Evolutionary conservation across 1,139 yeast species (phyloP).

Genomic region (Spencermartinsiella ligniputridi): DNA sequence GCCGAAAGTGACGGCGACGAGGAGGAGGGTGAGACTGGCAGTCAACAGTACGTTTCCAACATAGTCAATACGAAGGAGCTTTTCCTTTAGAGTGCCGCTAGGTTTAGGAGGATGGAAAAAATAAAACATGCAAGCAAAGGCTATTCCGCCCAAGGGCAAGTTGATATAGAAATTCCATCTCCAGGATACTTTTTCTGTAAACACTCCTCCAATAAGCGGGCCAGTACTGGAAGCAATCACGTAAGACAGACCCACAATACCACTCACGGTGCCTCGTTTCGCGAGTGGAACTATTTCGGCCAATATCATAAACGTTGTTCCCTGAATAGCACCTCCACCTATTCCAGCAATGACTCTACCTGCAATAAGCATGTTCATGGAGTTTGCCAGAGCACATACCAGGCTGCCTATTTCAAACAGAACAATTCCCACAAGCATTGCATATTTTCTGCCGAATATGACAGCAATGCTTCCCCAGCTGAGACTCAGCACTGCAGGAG

Average conservation of each 20-base stretch:
- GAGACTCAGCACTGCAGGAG: conserved; percentile 57
- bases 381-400: conserved; percentile 51
- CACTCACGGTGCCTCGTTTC: conserved; percentile 51
- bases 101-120: conserved; percentile 54
- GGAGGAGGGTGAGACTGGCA: conserved; percentile 40
- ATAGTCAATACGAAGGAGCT: conserved; percentile 44
- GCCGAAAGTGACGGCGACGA: conserved; percentile 51
- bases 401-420: conserved; percentile 63
- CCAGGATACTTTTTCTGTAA: conserved; percentile 58
- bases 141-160: conserved; percentile 60
- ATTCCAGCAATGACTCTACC: conserved; percentile 70
- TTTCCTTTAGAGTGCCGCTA: conserved; percentile 38
- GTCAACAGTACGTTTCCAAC: conserved; percentile 42
- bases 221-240: conserved; percentile 59
- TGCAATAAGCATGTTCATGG: conserved; percentile 60
- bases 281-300: conserved; percentile 61
- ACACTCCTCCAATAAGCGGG: conserved; percentile 62
- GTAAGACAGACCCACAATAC: conserved; percentile 48
- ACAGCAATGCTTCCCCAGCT: conserved; percentile 61
- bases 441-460: conserved; percentile 56
- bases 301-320: conserved; percentile 54
- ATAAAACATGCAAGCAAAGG: conserved; percentile 41
- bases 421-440: conserved; percentile 48
- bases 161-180: conserved; percentile 75
- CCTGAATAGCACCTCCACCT: conserved; percentile 69